phyloP scores from a whole-genome alignment of 1,284 basidiomycete species.

The Pisolithus thermaeus region DNA sequence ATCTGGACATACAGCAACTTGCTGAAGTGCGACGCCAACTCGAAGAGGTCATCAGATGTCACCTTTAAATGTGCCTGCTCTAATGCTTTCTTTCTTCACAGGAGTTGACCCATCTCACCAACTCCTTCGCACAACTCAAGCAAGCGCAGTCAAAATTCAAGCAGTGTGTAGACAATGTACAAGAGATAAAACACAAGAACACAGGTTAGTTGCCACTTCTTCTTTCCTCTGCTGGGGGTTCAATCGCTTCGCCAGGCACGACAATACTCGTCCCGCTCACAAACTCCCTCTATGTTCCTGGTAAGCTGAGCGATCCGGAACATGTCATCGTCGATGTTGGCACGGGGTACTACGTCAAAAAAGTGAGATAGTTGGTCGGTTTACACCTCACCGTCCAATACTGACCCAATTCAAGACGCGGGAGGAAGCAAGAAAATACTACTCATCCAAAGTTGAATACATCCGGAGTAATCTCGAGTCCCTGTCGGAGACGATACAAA shows the following conservation, averaged over 20 bases:
- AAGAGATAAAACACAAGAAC: conserved; percentile 72
- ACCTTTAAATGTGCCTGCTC: neutral
- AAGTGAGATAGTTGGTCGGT: conserved; percentile 43
- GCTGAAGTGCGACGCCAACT: conserved; percentile 84
- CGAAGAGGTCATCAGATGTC: conserved; percentile 62
- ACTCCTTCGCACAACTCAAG: conserved; percentile 89
- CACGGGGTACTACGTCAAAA: conserved; percentile 95
- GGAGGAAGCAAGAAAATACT: conserved; percentile 73
- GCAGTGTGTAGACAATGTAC: conserved; percentile 78
- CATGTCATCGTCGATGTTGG: conserved; percentile 94
- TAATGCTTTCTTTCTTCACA: conserved; percentile 30
- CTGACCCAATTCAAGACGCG: conserved; percentile 53
- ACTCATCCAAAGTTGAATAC: conserved; percentile 71
- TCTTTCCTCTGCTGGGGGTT: neutral
- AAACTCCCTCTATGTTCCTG: conserved; percentile 92
- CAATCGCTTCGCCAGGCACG: conserved; percentile 51
- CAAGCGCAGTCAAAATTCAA: conserved; percentile 92
- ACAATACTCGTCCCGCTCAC: conserved; percentile 89
- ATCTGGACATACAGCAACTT: conserved; percentile 79
- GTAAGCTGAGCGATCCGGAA: conserved; percentile 77
- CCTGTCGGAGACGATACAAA: conserved; percentile 79
- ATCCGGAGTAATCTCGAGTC: conserved; percentile 76
- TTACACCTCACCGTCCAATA: neutral
- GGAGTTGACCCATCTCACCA: conserved; percentile 91
- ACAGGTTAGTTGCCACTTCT: conserved; percentile 45